Evolutionary conservation across 2,329 filamentous ascomycete genomes (phyloP).

Genomic region (Alternaria ethzedia): DNA sequence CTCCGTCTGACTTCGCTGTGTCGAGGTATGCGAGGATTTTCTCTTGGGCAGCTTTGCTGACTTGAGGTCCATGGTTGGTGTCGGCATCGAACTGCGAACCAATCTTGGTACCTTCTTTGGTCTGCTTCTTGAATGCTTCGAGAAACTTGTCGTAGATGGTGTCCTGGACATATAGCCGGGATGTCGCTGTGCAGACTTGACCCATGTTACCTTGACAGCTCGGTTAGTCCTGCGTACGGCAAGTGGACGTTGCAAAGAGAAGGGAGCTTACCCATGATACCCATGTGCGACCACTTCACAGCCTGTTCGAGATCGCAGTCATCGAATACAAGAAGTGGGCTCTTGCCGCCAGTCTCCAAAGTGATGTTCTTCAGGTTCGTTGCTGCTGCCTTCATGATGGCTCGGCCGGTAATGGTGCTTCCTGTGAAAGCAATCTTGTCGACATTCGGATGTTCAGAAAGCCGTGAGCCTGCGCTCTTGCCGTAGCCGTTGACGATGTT

Average conservation of each 20-base stretch:
- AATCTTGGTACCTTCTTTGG: not conserved
- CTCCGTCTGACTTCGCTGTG: constrained; percentile 59
- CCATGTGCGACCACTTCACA: not conserved
- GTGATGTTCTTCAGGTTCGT: not conserved
- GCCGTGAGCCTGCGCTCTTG: not conserved
- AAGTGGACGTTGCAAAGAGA: not conserved
- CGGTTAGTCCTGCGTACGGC: fast-evolving
- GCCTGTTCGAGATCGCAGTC: not conserved
- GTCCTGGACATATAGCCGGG: not conserved
- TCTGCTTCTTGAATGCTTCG: not conserved
- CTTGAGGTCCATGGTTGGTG: not conserved
- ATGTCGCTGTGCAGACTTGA: not conserved
- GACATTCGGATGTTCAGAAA: not conserved
- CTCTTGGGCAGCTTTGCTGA: not conserved
- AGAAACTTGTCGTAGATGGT: not conserved
- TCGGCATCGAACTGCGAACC: not conserved
- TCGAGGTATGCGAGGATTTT: constrained; percentile 24
- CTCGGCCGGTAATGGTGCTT: not conserved
- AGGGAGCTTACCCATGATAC: not conserved
- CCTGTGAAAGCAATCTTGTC: not conserved
- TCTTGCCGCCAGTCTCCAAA: not conserved
- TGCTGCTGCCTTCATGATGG: not conserved
- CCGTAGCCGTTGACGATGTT: not conserved
- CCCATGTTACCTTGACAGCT: not conserved
- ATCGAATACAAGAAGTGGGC: not conserved